Evolutionary conservation across 2,329 filamentous ascomycete species (phyloP).

Genomic region (Geosmithia flava): DNA sequence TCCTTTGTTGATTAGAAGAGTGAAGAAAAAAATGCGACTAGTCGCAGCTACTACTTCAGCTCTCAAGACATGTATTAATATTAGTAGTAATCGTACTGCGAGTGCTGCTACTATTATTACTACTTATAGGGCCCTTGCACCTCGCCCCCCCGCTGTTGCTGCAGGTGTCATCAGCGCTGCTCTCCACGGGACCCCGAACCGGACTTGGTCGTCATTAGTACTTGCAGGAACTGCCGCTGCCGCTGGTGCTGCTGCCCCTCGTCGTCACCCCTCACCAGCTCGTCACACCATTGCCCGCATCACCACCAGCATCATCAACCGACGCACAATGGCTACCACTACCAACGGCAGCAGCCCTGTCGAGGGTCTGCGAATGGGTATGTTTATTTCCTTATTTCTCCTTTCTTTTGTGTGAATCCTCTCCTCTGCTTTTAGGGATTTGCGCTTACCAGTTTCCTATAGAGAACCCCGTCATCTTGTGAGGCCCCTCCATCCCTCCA

Average conservation of each 20-base stretch:
- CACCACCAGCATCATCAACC: not conserved
- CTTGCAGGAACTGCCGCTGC: not conserved
- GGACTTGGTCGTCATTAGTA: not conserved
- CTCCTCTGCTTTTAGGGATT: not conserved
- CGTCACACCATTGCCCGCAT: not conserved
- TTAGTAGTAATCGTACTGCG: no score
- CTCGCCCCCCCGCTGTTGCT: not conserved
- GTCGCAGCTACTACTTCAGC: not conserved
- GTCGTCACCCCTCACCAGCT: not conserved
- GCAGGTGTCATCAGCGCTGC: not conserved
- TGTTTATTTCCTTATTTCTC: slow-evolving; percentile 4
- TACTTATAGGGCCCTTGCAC: not conserved
- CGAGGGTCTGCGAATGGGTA: slow-evolving; percentile 19
- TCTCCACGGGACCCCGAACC: not conserved
- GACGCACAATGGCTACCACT: not conserved
- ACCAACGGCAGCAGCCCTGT: slow-evolving; percentile 7
- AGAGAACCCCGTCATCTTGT: slow-evolving; percentile 41
- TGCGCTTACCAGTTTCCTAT: not conserved
- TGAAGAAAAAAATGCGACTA: not conserved
- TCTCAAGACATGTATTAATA: not conserved
- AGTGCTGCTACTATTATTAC: not conserved
- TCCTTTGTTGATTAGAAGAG: not conserved
- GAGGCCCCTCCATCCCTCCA: slow-evolving; percentile 10
- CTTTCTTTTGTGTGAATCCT: no score
- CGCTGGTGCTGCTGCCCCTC: not conserved